Percentiles rank a stretch among this genome's conserved stretches.
Evolutionary conservation across 2,329 filamentous ascomycete species (phyloP).

Genomic region (Aspergillus vadensis): DNA sequence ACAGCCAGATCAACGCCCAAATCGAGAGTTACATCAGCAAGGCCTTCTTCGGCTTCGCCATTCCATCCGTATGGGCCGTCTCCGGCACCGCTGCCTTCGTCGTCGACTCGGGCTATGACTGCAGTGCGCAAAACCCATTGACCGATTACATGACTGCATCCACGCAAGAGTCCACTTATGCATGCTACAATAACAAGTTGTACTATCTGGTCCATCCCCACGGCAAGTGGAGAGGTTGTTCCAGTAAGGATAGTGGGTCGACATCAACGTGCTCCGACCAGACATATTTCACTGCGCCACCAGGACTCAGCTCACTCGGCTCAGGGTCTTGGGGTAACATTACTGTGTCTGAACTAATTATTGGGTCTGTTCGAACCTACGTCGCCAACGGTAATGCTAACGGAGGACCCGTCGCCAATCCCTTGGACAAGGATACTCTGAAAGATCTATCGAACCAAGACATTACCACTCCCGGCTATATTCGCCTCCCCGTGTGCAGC

Average conservation of each 20-base stretch:
- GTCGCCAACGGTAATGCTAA: conserved; percentile 1
- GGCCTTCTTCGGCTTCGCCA: conserved; percentile 4
- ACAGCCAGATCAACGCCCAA: background rate
- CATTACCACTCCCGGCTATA: background rate
- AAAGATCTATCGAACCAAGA: background rate
- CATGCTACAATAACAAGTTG: background rate
- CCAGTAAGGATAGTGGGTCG: background rate
- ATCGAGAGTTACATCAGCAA: background rate
- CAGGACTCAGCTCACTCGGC: background rate
- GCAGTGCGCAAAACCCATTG: background rate
- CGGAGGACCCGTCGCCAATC: background rate
- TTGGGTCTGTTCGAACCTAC: background rate
- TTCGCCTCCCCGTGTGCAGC: background rate
- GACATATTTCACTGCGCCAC: background rate
- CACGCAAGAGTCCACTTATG: background rate
- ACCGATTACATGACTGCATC: background rate
- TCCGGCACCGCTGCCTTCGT: background rate
- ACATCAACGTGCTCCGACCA: background rate
- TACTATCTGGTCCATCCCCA: background rate
- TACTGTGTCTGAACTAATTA: background rate
- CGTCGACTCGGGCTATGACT: background rate
- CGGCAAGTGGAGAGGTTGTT: background rate
- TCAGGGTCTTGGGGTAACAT: background rate
- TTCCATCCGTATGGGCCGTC: background rate
- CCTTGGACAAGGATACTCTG: background rate